Percentiles rank a stretch among this genome's conserved stretches.
Evolutionary conservation across 2,329 filamentous ascomycete genomes (phyloP).

Genomic region (Iodosphaeria phyllophila): DNA sequence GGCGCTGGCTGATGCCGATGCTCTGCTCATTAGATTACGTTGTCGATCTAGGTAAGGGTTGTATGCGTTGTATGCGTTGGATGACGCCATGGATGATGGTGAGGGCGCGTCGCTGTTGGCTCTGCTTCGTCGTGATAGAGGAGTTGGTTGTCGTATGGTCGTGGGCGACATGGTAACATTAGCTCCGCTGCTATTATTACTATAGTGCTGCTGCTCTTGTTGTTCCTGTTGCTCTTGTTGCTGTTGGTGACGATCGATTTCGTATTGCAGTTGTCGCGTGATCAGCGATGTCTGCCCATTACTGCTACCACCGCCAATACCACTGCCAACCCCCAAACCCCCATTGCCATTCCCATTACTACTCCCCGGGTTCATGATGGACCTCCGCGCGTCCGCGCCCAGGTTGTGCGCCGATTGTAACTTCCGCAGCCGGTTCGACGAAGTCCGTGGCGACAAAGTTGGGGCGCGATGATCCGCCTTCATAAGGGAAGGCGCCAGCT

Average conservation of each 20-base stretch:
- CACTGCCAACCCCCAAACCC: too few relatives aligned
- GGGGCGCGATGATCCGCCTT: slow-evolving; percentile 34
- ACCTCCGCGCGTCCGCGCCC: slow-evolving; percentile 28
- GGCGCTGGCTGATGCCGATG: slow-evolving; percentile 29
- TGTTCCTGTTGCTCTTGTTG: slow-evolving; percentile 33
- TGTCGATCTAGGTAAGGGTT: slow-evolving; percentile 15
- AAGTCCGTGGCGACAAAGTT: slow-evolving; percentile 44
- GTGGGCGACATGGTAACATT: slow-evolving; percentile 16
- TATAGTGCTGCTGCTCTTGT: slow-evolving; percentile 12
- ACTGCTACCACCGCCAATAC: too few relatives aligned
- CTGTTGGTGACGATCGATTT: too few relatives aligned
- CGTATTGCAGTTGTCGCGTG: slow-evolving; percentile 38
- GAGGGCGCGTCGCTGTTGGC: slow-evolving; percentile 54
- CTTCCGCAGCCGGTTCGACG: slow-evolving; percentile 50
- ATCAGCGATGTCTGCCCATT: slow-evolving; percentile 31
- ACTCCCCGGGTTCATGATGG: too few relatives aligned
- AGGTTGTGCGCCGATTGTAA: slow-evolving; percentile 60
- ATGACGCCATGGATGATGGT: slow-evolving; percentile 18
- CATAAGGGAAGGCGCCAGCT: slow-evolving; percentile 14
- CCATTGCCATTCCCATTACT: too few relatives aligned
- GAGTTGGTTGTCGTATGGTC: too few relatives aligned
- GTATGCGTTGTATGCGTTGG: too few relatives aligned
- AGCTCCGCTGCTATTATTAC: too few relatives aligned
- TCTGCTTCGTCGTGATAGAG: slow-evolving; percentile 31
- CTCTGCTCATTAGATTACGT: slow-evolving; percentile 24